These are phyloP conservation scores for Lyophyllum atratum DNA, from an alignment of 768 basidiomycete species.

Conservation along the genomic window DNA sequence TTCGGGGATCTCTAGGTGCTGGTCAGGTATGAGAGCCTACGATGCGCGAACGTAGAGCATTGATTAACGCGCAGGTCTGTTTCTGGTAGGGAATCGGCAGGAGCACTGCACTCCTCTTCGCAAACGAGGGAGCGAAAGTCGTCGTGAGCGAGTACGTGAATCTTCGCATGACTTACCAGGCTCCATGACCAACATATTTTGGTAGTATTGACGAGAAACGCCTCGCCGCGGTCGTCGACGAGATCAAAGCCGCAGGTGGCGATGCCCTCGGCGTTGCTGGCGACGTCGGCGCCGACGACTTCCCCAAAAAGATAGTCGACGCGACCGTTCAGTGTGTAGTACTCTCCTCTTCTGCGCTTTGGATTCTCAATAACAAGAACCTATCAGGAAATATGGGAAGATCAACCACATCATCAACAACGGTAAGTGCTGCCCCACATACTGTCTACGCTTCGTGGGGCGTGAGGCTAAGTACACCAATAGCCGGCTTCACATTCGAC, in stretches of 20 bases:
- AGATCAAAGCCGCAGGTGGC: slow-evolving; percentile 75
- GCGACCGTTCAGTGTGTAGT: slow-evolving; percentile 71
- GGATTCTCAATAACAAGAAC: neutral
- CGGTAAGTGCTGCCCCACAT: slow-evolving; percentile 37
- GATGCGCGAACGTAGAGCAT: neutral
- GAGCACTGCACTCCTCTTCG: slow-evolving; percentile 73
- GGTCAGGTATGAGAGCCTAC: slow-evolving; percentile 55
- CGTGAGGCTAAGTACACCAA: slow-evolving; percentile 1
- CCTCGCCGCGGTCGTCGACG: slow-evolving; percentile 63
- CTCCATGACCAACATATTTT: slow-evolving; percentile 6
- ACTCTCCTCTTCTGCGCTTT: neutral
- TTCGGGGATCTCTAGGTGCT: slow-evolving; percentile 49
- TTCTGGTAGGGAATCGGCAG: slow-evolving; percentile 71
- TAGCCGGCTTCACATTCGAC: slow-evolving; percentile 80
- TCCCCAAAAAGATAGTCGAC: slow-evolving; percentile 75
- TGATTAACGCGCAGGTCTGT: no score
- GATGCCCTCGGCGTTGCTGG: slow-evolving; percentile 75
- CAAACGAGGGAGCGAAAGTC: slow-evolving; percentile 84
- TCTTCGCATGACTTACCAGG: neutral
- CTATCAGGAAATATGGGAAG: slow-evolving; percentile 70
- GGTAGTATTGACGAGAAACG: slow-evolving; percentile 72
- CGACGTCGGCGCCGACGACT: slow-evolving; percentile 82
- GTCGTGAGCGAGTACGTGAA: slow-evolving; percentile 75
- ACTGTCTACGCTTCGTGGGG: no score
- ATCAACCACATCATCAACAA: slow-evolving; percentile 90